Conservation (phyloP, 116 monocot genomes). For the Cymodocea nodosa region DNA sequence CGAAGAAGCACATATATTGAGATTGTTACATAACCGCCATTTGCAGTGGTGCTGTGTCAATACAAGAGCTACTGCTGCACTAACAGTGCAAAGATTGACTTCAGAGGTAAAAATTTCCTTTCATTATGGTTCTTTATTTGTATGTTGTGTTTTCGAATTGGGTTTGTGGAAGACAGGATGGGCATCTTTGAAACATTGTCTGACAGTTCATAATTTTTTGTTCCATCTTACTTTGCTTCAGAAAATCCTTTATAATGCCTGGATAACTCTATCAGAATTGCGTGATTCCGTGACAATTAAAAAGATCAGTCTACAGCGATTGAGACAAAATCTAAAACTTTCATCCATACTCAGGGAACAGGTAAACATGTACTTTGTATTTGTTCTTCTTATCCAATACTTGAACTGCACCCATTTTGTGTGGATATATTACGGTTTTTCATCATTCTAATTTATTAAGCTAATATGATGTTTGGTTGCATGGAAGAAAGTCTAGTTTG, state of each 20-base stretch:
- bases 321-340: constrained; percentile 42
- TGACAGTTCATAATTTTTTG: not conserved
- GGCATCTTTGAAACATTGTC: not conserved
- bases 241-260: constrained; percentile 53
- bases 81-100: constrained; percentile 21
- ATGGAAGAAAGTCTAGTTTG: too few relatives aligned
- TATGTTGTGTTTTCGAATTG: too few relatives aligned
- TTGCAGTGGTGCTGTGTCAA: constrained; percentile 62
- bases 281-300: constrained; percentile 42
- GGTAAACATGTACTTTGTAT: constrained; percentile 12
- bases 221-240: constrained; percentile 15
- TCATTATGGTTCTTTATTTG: not conserved
- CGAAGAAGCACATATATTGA: constrained; percentile 60
- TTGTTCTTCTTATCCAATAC: not conserved
- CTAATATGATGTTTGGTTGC: too few relatives aligned
- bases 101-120: constrained; percentile 28
- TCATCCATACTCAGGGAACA: constrained; percentile 43
- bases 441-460: too few relatives aligned
- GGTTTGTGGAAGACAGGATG: too few relatives aligned
- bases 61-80: constrained; percentile 24
- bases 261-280: constrained; percentile 31
- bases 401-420: not conserved
- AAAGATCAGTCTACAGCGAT: constrained; percentile 38
- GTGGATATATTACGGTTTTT: not conserved
- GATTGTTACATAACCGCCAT: constrained; percentile 52